Evolutionary conservation across 345 rosid species (phyloP).

Genomic region (Hevea brasiliensis): DNA sequence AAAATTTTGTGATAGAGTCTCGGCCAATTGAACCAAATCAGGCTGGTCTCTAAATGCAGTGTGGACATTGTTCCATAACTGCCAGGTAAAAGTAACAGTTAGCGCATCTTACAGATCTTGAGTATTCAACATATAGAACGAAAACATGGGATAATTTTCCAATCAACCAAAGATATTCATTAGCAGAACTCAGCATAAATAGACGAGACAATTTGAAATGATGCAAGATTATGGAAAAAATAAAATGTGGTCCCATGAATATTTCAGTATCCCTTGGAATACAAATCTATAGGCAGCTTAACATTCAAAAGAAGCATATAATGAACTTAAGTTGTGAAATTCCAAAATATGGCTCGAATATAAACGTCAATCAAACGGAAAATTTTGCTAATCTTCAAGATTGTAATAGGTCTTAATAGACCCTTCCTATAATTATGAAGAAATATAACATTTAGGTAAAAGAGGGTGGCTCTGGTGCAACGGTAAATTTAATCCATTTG

Average conservation of each 20-base stretch:
- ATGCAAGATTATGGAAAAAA: neutral
- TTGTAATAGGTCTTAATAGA: neutral
- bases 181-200: neutral
- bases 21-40: conserved; percentile 69
- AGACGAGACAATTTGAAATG: neutral
- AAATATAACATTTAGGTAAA: neutral
- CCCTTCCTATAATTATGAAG: neutral
- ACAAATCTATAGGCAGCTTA: neutral
- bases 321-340: neutral
- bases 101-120: conserved; percentile 22
- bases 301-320: neutral
- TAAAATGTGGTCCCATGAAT: neutral
- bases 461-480: too few species aligned
- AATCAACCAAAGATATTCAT: neutral
- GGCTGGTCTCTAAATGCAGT: conserved; percentile 66
- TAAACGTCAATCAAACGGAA: neutral
- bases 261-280: neutral
- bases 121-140: neutral
- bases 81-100: conserved; percentile 42
- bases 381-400: neutral
- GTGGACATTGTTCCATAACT: conserved; percentile 79
- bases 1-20: conserved; percentile 65
- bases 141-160: conserved; percentile 15
- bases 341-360: neutral
- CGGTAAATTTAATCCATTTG: too few species aligned